A percentile compares a stretch with the other conserved stretches of the same genome.
Conservation (phyloP, 768 basidiomycete species). For the Collybiopsis luxurians region DNA sequence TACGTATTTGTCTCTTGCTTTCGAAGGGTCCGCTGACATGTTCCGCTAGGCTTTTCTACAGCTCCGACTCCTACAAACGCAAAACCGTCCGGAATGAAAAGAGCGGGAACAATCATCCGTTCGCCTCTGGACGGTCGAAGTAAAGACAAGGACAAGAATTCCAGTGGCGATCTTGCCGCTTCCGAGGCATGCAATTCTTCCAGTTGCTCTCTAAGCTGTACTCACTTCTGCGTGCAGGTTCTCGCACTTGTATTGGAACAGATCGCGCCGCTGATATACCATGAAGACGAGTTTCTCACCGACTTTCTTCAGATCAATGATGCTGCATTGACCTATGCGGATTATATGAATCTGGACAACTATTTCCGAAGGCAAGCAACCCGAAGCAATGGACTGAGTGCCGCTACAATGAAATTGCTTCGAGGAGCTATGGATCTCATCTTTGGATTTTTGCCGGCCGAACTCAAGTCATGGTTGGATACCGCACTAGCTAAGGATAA, state of each 20-base stretch:
- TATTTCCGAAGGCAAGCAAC: slow-evolving; percentile 94
- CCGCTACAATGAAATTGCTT: slow-evolving; percentile 73
- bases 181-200: slow-evolving; percentile 54
- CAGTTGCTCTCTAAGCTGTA: background rate
- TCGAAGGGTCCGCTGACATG: background rate
- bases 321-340: slow-evolving; percentile 86
- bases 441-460: slow-evolving; percentile 86
- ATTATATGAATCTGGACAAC: slow-evolving; percentile 90
- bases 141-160: slow-evolving; percentile 54
- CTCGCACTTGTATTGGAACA: slow-evolving; percentile 74
- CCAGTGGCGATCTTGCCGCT: slow-evolving; percentile 60
- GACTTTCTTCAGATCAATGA: slow-evolving; percentile 94
- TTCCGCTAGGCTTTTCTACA: slow-evolving; percentile 42
- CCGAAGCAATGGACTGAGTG: slow-evolving; percentile 61
- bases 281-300: slow-evolving; percentile 84
- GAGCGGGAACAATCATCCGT: slow-evolving; percentile 84
- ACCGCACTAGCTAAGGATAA: slow-evolving; percentile 68
- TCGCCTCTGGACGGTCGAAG: slow-evolving; percentile 65
- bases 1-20: slow-evolving; percentile 24
- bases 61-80: slow-evolving; percentile 37
- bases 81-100: slow-evolving; percentile 63
- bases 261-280: slow-evolving; percentile 70
- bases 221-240: slow-evolving; percentile 44
- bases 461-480: slow-evolving; percentile 86
- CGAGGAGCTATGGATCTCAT: slow-evolving; percentile 92